Evolutionary conservation across 768 basidiomycete species (phyloP), one percentile per base, ranked within the genome.

Genomic region (Tylopilus intermedius): DNA sequence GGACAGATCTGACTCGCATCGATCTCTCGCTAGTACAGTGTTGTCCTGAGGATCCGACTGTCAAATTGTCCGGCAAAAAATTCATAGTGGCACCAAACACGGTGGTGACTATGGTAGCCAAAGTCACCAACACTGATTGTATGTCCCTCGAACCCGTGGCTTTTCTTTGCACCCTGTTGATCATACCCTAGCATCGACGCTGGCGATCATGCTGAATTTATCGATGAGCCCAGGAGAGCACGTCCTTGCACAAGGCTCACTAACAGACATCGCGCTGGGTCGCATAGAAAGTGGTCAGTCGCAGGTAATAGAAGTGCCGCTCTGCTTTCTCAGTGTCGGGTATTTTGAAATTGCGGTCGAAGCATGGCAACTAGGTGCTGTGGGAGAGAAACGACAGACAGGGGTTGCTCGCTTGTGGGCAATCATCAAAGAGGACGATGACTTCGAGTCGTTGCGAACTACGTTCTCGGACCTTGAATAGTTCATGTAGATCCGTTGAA

Each of bases 311-410:
- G 77, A 82, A 42, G 71, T 79, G 1, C 77, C 83, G 2, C 55
- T 94, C 11, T 88, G 85, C 60, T 90, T 94, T 68, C 76, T 93
- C 18, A 77, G 87, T 11, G 73, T 74, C 42, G 91, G 91, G 8
- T 68, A 72, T 47, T 93, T 89, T 54, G 74, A 76, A 50, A 59
- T 82, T 18, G 60, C 64, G 1, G 73, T 71, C 5, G 74, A 74
- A 51, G 71, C 68, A 26, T 62, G 64, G 39, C 56, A 67, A 39
- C 39, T 71, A 9, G 68, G 58, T 24, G n/a, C 44, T 27, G 1
- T 6, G 27, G 50, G 48, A 39, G 58, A 56, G 32, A 30, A 45
- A 24, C 56, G 46, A 27, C 64, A 53, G 57, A 58, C 62, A 22
- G 67, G 69, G 21, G 43, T 60, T 2, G 56, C 64, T 30, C 50